phyloP scores from a whole-genome alignment of 139 green algal species.

The Coelastrella sp. region DNA sequence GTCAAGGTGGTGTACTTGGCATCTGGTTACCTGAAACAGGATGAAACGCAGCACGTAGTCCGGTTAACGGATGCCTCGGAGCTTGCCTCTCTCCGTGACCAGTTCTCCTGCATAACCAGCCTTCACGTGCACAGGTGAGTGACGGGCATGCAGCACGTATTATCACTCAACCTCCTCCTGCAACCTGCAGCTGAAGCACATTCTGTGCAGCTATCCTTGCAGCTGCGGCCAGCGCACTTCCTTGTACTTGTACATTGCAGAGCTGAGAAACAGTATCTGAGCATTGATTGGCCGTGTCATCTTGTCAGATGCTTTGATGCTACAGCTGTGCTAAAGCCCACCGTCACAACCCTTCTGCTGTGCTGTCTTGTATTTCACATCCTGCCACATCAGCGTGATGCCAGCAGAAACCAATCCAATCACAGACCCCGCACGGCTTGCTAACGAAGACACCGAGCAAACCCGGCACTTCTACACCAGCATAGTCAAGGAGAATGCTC shows the following conservation, averaged over 20 bases:
- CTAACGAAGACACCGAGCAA: slow-evolving; percentile 8
- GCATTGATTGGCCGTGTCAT: background rate
- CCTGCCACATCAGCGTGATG: slow-evolving; percentile 29
- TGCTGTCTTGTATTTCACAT: background rate
- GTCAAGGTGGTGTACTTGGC: slow-evolving; percentile 38
- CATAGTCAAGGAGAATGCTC: background rate
- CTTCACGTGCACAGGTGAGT: slow-evolving; percentile 44
- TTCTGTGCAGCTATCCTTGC: background rate
- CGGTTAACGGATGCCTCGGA: slow-evolving; percentile 27
- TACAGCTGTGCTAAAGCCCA: background rate
- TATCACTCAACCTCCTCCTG: background rate
- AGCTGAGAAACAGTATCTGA: background rate
- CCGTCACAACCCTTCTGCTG: background rate
- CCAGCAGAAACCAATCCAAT: slow-evolving; percentile 31
- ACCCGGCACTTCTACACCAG: slow-evolving; percentile 28
- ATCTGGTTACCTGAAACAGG: slow-evolving; percentile 33
- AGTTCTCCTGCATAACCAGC: slow-evolving; percentile 18
- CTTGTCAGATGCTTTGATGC: background rate
- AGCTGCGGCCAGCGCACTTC: background rate
- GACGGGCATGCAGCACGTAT: background rate
- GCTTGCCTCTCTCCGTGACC: slow-evolving; percentile 8
- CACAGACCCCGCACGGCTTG: slow-evolving; percentile 27
- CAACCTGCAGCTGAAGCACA: background rate
- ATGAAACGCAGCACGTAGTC: slow-evolving; percentile 5
- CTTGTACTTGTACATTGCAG: background rate